Conservation (phyloP, 805 yeast species). For the Vanderwaltozyma polyspora region DNA sequence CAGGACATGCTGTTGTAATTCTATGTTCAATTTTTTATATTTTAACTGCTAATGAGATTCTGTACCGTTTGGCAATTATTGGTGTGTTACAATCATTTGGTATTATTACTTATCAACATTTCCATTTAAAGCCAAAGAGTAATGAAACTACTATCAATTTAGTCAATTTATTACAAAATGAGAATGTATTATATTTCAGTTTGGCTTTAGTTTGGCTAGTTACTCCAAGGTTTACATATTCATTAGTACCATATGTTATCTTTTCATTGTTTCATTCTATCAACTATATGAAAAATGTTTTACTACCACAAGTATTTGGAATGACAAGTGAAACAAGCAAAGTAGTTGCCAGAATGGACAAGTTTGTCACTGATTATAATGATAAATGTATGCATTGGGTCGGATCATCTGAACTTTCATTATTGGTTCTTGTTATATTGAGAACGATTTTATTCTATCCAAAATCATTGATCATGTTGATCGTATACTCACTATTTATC, state of each 20-base stretch:
- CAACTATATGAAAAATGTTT: conserved; percentile 50
- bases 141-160: conserved; percentile 3
- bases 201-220: conserved; percentile 44
- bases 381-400: conserved; percentile 49
- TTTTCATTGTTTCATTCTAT: conserved; percentile 77
- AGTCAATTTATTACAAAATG: conserved; percentile 37
- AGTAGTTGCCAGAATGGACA: conserved; percentile 24
- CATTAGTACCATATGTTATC: conserved; percentile 62
- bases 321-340: conserved; percentile 23
- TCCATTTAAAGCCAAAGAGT: conserved; percentile 19
- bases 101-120: conserved; percentile 57
- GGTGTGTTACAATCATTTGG: conserved; percentile 68
- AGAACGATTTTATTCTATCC: conserved; percentile 49
- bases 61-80: conserved; percentile 50
- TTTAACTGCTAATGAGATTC: conserved; percentile 26
- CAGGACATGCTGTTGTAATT: conserved; percentile 43
- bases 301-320: conserved; percentile 48
- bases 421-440: conserved; percentile 33
- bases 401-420: conserved; percentile 44
- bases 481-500: conserved; percentile 50
- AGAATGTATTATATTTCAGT: conserved; percentile 61
- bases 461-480: conserved; percentile 50
- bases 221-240: conserved; percentile 47
- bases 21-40: conserved; percentile 25
- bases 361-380: conserved; percentile 42